These are phyloP conservation scores for Lycium ferocissimum DNA, from an alignment of 257 asterid species.

Conservation along the genomic window DNA sequence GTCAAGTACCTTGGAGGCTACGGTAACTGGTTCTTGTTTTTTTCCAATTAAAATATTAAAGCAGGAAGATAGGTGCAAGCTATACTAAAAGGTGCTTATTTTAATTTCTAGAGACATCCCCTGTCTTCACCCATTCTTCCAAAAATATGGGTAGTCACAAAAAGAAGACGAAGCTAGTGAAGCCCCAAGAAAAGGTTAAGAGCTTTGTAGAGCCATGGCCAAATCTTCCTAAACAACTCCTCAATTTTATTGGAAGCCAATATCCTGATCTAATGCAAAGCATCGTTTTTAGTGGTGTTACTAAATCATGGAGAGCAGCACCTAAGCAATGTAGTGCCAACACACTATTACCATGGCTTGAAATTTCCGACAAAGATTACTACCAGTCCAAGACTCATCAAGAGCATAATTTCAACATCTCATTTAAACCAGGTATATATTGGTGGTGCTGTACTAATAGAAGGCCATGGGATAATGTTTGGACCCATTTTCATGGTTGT, in stretches of 20 bases:
- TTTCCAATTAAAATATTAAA: background rate
- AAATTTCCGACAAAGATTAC: slow-evolving; percentile 15
- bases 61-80: background rate
- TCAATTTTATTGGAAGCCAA: slow-evolving; percentile 32
- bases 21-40: background rate
- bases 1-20: background rate
- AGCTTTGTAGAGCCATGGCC: slow-evolving; percentile 42
- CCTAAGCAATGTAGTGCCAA: slow-evolving; percentile 31
- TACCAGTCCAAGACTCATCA: background rate
- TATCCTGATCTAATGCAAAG: slow-evolving; percentile 31
- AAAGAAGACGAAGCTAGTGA: background rate
- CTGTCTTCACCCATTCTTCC: background rate
- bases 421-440: slow-evolving; percentile 24
- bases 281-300: slow-evolving; percentile 38
- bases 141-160: background rate
- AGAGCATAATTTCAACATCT: slow-evolving; percentile 23
- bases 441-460: background rate
- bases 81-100: background rate
- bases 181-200: background rate
- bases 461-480: background rate
- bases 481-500: slow-evolving; percentile 31
- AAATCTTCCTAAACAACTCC: slow-evolving; percentile 39
- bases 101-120: background rate
- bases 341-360: slow-evolving; percentile 28
- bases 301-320: slow-evolving; percentile 47